Evolutionary conservation across 2,329 filamentous ascomycete species (phyloP).

Genomic region (Helotiales sp.): DNA sequence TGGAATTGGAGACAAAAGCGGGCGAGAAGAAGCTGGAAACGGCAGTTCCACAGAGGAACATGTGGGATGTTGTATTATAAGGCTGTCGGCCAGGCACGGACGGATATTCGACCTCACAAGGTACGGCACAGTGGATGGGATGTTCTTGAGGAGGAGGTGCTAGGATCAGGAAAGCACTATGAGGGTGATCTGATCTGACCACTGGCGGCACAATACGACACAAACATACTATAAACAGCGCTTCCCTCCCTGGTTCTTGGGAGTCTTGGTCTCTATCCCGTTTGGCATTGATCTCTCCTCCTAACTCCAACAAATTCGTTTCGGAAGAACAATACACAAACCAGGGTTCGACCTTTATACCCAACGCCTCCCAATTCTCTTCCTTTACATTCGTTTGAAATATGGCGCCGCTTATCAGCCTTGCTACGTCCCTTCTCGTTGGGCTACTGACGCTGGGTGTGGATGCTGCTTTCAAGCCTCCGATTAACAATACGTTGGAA

Average conservation of each 20-base stretch:
- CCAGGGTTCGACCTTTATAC: not conserved
- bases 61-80: not conserved
- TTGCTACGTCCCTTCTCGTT: not conserved
- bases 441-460: not conserved
- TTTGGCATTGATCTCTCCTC: not conserved
- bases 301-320: not conserved
- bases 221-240: constrained; percentile 1
- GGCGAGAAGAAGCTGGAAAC: constrained; percentile 1
- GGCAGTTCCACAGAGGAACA: constrained; percentile 6
- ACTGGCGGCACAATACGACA: constrained; percentile 8
- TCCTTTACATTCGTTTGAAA: not conserved
- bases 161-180: not conserved
- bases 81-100: not conserved
- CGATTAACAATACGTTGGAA: constrained; percentile 32
- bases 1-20: not conserved
- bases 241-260: not conserved
- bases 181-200: constrained; percentile 5
- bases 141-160: not conserved
- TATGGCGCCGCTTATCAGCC: not conserved
- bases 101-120: not conserved
- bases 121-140: not conserved
- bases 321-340: not conserved
- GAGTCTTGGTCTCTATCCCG: not conserved
- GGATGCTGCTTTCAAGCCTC: constrained; percentile 18
- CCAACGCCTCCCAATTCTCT: not conserved